Percentiles rank a stretch among this genome's conserved stretches.
Evolutionary conservation across 163 green algal species (phyloP).

Genomic region (Smithsoniella earleae): DNA sequence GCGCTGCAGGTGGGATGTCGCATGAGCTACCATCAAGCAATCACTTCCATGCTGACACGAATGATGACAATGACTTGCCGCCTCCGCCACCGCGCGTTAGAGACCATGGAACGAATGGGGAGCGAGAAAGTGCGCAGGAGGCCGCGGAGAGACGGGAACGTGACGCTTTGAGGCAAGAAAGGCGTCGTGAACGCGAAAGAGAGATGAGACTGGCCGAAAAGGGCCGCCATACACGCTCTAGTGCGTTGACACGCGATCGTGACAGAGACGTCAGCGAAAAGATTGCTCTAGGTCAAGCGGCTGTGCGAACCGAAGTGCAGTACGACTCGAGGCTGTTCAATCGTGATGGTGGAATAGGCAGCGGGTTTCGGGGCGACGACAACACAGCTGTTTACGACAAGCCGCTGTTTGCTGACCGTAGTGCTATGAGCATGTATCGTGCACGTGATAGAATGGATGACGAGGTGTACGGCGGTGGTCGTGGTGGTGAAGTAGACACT

Average conservation of each 20-base stretch:
- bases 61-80: background rate
- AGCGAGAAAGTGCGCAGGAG: constrained; percentile 16
- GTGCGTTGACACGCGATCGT: constrained; percentile 83
- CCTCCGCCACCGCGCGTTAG: background rate
- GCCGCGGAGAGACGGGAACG: constrained; percentile 18
- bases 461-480: constrained; percentile 34
- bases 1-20: too few species aligned
- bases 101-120: too few species aligned
- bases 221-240: constrained; percentile 44
- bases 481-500: constrained; percentile 42
- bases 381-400: constrained; percentile 94
- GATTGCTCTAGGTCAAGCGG: constrained; percentile 69
- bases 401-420: constrained; percentile 74
- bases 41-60: too few species aligned
- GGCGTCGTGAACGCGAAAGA: constrained; percentile 73
- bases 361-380: constrained; percentile 80
- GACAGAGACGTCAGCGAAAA: constrained; percentile 91
- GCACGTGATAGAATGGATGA: constrained; percentile 37
- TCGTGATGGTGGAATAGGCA: constrained; percentile 71
- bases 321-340: constrained; percentile 98
- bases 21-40: too few species aligned
- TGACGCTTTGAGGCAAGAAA: constrained; percentile 28
- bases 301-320: constrained; percentile 62
- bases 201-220: constrained; percentile 75
- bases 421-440: constrained; percentile 41